Conservation (phyloP, 805 yeast species). For the Yamadazyma scolyti region DNA sequence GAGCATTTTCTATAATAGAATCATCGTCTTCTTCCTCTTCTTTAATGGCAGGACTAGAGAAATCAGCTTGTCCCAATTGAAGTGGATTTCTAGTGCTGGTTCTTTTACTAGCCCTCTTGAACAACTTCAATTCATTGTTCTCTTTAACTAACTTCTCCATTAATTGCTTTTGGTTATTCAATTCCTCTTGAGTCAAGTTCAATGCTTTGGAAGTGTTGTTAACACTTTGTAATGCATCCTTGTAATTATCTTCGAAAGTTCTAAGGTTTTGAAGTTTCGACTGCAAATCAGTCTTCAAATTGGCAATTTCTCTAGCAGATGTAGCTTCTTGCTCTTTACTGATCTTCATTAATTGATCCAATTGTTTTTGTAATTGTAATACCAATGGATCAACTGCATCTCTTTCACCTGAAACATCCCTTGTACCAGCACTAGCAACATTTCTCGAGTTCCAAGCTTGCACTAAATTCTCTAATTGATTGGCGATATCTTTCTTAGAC, state of each 20-base stretch:
- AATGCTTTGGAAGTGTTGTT: conserved; percentile 74
- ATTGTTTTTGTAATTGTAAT: conserved; percentile 47
- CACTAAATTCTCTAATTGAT: conserved; percentile 33
- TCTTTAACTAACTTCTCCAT: conserved; percentile 59
- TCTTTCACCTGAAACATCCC: conserved; percentile 2
- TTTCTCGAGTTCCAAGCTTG: conserved; percentile 23
- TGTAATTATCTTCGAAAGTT: conserved; percentile 60
- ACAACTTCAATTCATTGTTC: conserved; percentile 63
- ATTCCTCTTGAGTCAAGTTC: conserved; percentile 67
- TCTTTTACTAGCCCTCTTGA: conserved; percentile 40
- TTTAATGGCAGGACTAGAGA: conserved; percentile 14
- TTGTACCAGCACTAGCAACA: conserved; percentile 9
- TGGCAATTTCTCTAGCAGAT: conserved; percentile 30
- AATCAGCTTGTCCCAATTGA: conserved; percentile 20
- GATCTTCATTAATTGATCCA: conserved; percentile 50
- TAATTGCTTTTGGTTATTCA: conserved; percentile 53
- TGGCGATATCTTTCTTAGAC: conserved; percentile 26
- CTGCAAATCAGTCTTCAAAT: conserved; percentile 27
- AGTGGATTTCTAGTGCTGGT: conserved; percentile 23
- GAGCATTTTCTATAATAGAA: conserved; percentile 40
- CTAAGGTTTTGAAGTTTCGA: conserved; percentile 26
- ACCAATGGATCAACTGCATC: conserved; percentile 22
- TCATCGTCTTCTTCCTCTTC: conserved; percentile 25
- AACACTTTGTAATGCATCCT: conserved; percentile 66
- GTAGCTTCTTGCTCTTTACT: conserved; percentile 40